Evolutionary conservation across 805 yeast species (phyloP).

Genomic region (Tetrapisispora taiwanensis): DNA sequence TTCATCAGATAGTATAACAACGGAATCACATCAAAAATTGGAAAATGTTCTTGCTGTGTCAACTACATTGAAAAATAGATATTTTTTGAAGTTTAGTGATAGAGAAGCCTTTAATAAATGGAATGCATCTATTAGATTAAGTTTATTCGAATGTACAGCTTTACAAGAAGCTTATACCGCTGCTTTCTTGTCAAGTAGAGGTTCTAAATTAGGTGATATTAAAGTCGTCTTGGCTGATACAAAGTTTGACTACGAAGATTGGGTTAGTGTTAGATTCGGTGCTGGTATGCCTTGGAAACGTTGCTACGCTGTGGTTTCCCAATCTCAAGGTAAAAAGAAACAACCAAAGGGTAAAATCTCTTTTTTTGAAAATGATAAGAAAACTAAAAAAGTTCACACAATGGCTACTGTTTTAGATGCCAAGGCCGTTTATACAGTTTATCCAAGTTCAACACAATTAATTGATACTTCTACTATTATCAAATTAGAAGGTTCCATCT

Average conservation of each 20-base stretch:
- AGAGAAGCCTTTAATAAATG: slow-evolving; percentile 57
- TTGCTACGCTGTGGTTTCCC: slow-evolving; percentile 83
- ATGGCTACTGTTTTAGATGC: slow-evolving; percentile 74
- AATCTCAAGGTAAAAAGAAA: slow-evolving; percentile 39
- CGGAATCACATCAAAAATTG: slow-evolving; percentile 37
- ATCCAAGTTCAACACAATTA: slow-evolving; percentile 73
- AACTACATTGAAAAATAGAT: slow-evolving; percentile 86
- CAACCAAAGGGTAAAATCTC: slow-evolving; percentile 51
- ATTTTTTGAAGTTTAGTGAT: slow-evolving; percentile 65
- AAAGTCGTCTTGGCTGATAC: slow-evolving; percentile 76
- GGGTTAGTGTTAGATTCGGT: slow-evolving; percentile 92
- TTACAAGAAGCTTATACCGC: slow-evolving; percentile 96
- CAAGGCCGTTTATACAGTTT: slow-evolving; percentile 73
- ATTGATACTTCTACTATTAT: slow-evolving; percentile 83
- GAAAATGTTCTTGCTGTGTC: slow-evolving; percentile 78
- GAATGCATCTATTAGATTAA: slow-evolving; percentile 74
- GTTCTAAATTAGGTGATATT: slow-evolving; percentile 78
- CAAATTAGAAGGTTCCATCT: slow-evolving; percentile 76
- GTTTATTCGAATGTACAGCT: slow-evolving; percentile 69
- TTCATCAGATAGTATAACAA: slow-evolving; percentile 52
- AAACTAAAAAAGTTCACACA: slow-evolving; percentile 53
- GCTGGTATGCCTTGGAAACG: slow-evolving; percentile 97
- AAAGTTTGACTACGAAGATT: slow-evolving; percentile 79
- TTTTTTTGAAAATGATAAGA: slow-evolving; percentile 77
- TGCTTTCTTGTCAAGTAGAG: slow-evolving; percentile 84